Percentiles rank a stretch among this genome's conserved stretches.
phyloP scores from a whole-genome alignment of 805 yeast species.

The Jamesozyma hellenica region DNA sequence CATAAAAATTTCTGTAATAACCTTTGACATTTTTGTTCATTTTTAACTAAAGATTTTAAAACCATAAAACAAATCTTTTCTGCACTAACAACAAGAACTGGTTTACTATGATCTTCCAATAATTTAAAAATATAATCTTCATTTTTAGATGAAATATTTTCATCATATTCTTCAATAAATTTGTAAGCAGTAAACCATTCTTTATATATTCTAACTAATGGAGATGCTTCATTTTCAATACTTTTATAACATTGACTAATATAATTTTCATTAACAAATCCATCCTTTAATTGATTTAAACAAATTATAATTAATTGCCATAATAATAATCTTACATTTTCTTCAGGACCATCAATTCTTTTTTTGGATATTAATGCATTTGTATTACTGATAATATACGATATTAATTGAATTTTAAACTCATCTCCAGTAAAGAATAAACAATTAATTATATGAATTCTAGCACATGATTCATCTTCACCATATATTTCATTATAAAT shows the following conservation, averaged over 20 bases:
- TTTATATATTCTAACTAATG: conserved; percentile 59
- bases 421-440: conserved; percentile 28
- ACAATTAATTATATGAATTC: conserved; percentile 41
- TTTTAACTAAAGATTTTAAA: conserved; percentile 34
- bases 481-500: conserved; percentile 47
- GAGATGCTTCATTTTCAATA: conserved; percentile 52
- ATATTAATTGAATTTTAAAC: conserved; percentile 19
- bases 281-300: conserved; percentile 28
- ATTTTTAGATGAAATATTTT: conserved; percentile 5
- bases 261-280: conserved; percentile 1
- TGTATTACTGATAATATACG: conserved; percentile 26
- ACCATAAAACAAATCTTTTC: conserved; percentile 54
- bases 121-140: conserved; percentile 20
- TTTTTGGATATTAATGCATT: conserved; percentile 41
- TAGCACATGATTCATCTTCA: conserved; percentile 43
- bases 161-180: conserved; percentile 9
- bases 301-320: conserved; percentile 44
- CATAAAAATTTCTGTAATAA: conserved; percentile 38
- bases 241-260: not conserved
- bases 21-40: conserved; percentile 16
- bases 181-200: conserved; percentile 39
- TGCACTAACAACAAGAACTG: conserved; percentile 44
- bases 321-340: conserved; percentile 48
- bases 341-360: conserved; percentile 61
- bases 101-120: conserved; percentile 31